Base-by-base conservation (phyloP, 805 yeast genomes). In the Kuraishia floccosa region DNA sequence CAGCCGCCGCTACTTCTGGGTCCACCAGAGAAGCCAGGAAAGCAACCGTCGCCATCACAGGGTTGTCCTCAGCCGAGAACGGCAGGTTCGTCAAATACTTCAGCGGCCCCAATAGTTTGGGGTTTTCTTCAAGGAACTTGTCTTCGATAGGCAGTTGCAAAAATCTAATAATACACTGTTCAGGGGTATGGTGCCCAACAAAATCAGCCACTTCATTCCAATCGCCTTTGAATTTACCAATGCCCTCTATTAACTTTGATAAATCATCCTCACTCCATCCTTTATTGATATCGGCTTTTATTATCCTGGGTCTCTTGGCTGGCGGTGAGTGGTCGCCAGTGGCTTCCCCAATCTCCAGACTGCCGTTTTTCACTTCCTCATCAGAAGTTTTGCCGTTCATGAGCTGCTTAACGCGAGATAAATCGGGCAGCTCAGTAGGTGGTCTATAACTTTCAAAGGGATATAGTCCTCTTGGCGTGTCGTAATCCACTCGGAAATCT, bases 41-140 rank as follows among this genome's bases (percentile, higher is more conserved):
- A 10, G 95, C 78, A 39, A 91, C 68, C n/a, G 94, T 89, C 23
- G 94, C 79, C 60, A 91, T 67, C 3, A 91, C 86, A 2, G 99
- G 98, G 52, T 91, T 91, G 43, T 91, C 97, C 18, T 78, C 72
- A 27, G 84, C 71, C 23, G 84, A 72, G 30, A 83, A 78, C 10
- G 97, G 95, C 30, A 89, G 65, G 50, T 84, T 80, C 3, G 93
- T 79, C 4, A 89, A 77, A 51, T 70, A 85, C 47, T 77, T 81
- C 39, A 87, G 64, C 10, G 94, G 82, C 1, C 91, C 87, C 13
- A 80, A 50, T 22, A 68, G 63, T 8, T 60, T 58, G 24, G 41
- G 53, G 22, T 56, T 50, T 20, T 68, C 59, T 17, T 69, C 68
- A 38, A 75, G 54, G 46, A 68, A 81, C 34, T 67, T 58, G 51